Conservation (phyloP, 805 yeast genomes). For the Wickerhamomyces silvicola region DNA sequence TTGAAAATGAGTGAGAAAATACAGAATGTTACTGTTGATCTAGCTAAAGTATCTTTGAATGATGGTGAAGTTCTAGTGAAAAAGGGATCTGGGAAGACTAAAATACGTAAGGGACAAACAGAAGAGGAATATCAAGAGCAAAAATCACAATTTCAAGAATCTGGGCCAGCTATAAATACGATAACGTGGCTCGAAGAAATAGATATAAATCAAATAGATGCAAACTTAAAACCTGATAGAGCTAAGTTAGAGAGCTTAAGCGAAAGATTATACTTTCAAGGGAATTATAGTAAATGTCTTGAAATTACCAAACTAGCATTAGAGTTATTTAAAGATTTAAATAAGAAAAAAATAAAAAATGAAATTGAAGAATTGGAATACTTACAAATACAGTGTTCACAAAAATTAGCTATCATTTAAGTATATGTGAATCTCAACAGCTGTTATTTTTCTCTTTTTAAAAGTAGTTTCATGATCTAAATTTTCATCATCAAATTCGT, state of each 20-base stretch:
- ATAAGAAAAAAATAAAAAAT: slow-evolving; percentile 39
- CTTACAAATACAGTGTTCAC: slow-evolving; percentile 35
- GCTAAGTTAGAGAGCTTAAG: slow-evolving; percentile 51
- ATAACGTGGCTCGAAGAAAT: slow-evolving; percentile 34
- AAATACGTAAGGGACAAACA: slow-evolving; percentile 62
- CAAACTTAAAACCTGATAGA: slow-evolving; percentile 45
- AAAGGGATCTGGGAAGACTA: slow-evolving; percentile 40
- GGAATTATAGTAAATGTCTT: slow-evolving; percentile 47
- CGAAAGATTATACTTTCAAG: slow-evolving; percentile 54
- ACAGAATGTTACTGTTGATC: too few relatives aligned
- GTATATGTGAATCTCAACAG: slow-evolving; percentile 36
- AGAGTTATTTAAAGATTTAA: slow-evolving; percentile 24
- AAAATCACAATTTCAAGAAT: slow-evolving; percentile 36
- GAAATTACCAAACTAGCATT: slow-evolving; percentile 35
- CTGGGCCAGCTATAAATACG: slow-evolving; percentile 56
- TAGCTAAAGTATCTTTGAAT: too few relatives aligned
- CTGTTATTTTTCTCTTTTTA: slow-evolving; percentile 33
- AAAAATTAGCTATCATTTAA: slow-evolving; percentile 9
- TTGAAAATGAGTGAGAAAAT: neutral
- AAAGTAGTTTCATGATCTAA: slow-evolving; percentile 26
- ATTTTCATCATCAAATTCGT: slow-evolving; percentile 45
- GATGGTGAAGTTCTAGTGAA: slow-evolving; percentile 36
- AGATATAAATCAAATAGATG: slow-evolving; percentile 22
- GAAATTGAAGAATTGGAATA: slow-evolving; percentile 46
- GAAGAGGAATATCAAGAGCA: slow-evolving; percentile 57